phyloP scores from a whole-genome alignment of 129 eudicot species.

The Lactuca saligna region DNA sequence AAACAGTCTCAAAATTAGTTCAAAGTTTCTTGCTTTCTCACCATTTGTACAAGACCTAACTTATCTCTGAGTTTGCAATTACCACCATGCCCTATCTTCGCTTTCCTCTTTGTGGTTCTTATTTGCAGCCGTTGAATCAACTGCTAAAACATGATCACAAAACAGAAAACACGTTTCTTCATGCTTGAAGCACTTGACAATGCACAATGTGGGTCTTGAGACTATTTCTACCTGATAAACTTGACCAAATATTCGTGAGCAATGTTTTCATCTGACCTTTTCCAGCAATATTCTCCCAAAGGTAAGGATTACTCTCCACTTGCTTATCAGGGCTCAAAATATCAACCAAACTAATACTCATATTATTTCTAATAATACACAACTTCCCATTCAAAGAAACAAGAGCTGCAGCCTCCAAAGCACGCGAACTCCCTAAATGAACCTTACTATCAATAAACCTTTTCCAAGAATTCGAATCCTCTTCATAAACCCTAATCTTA shows the following conservation, averaged over 20 bases:
- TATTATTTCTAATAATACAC: slow-evolving; percentile 46
- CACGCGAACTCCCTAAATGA: slow-evolving; percentile 58
- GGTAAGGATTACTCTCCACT: slow-evolving; percentile 79
- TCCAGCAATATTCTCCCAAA: slow-evolving; percentile 91
- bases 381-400: slow-evolving; percentile 55
- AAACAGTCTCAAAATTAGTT: slow-evolving; percentile 28
- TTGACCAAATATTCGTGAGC: slow-evolving; percentile 87
- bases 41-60: slow-evolving; percentile 36
- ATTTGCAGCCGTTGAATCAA: slow-evolving; percentile 17
- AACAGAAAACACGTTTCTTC: slow-evolving; percentile 31
- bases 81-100: slow-evolving; percentile 17
- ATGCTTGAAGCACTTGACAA: slow-evolving; percentile 97
- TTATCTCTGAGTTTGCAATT: slow-evolving; percentile 14
- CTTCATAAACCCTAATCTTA: slow-evolving; percentile 66
- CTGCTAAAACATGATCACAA: neutral
- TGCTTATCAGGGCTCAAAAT: slow-evolving; percentile 71
- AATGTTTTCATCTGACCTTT: slow-evolving; percentile 76
- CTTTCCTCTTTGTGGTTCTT: slow-evolving; percentile 19
- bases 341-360: slow-evolving; percentile 76
- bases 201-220: slow-evolving; percentile 94
- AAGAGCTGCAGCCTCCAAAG: slow-evolving; percentile 69
- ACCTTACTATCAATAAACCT: slow-evolving; percentile 52
- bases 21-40: slow-evolving; percentile 29
- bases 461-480: slow-evolving; percentile 48
- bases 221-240: slow-evolving; percentile 86